A percentile compares a stretch with the other conserved stretches of the same genome.
Evolutionary conservation across 2,329 filamentous ascomycete species (phyloP).

Genomic region (Penicillium sp.): DNA sequence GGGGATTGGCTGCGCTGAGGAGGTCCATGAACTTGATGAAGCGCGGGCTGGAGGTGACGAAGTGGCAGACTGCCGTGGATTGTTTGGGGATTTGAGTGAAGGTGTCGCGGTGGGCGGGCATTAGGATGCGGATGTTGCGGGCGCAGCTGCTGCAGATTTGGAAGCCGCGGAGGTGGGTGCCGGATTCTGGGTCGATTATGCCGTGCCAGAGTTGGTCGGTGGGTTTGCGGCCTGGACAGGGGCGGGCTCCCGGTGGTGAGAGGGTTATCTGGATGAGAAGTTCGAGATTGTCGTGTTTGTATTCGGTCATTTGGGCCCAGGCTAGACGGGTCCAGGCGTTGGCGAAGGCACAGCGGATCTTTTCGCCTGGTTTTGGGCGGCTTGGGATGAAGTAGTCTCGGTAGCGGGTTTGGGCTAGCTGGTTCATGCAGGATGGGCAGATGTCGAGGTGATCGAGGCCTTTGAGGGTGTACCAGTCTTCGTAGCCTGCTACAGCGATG

Average conservation of each 20-base stretch:
- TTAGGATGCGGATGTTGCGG: slow-evolving; percentile 65
- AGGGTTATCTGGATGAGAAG: slow-evolving; percentile 67
- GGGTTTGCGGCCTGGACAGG: slow-evolving; percentile 58
- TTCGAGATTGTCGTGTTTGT: slow-evolving; percentile 61
- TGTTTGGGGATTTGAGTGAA: slow-evolving; percentile 53
- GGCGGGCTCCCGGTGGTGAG: slow-evolving; percentile 53
- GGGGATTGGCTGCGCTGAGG: slow-evolving; percentile 51
- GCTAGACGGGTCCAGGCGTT: slow-evolving; percentile 79
- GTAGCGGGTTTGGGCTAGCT: slow-evolving; percentile 68
- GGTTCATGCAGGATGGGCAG: slow-evolving; percentile 73
- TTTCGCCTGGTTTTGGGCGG: slow-evolving; percentile 54
- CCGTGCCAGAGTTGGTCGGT: slow-evolving; percentile 68
- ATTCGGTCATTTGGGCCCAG: slow-evolving; percentile 73
- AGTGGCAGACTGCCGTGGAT: slow-evolving; percentile 60
- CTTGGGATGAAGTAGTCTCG: slow-evolving; percentile 62
- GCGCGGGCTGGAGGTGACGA: slow-evolving; percentile 60
- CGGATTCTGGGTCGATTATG: slow-evolving; percentile 64
- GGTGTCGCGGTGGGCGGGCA: slow-evolving; percentile 66
- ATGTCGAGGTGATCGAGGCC: slow-evolving; percentile 70
- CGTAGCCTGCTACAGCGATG: slow-evolving; percentile 57
- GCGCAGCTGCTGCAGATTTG: slow-evolving; percentile 71
- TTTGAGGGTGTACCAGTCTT: slow-evolving; percentile 78
- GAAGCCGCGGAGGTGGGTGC: slow-evolving; percentile 65
- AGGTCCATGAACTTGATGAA: slow-evolving; percentile 57
- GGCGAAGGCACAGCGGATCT: slow-evolving; percentile 74